Evolutionary conservation across 129 eudicot species (phyloP), one percentile per base, ranked within the genome.

Genomic region (Lactuca saligna): DNA sequence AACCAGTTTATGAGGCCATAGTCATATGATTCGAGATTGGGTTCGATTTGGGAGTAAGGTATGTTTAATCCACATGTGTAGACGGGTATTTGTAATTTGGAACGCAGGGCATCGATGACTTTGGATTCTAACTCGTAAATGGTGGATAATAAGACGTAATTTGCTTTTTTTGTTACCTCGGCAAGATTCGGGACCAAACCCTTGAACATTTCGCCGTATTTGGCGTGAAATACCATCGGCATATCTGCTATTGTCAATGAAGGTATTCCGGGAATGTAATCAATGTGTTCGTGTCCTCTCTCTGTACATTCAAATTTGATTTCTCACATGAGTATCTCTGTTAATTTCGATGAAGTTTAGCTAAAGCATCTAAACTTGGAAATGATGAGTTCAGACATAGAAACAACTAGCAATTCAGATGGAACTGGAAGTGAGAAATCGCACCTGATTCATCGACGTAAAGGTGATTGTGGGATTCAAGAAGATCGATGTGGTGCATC

Each of bases 191-290:
- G 7, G 58, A 58, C 6, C 55, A n/a, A 0, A 42, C 50, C 59
- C 79, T 65, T 20, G 0, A 64, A 1, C 70, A 58, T 29, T 35
- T 66, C 38, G 4, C 69, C 76, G 10, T 56, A 42, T 2, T 59
- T 66, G 15, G 63, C 75, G 48, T 81, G 63, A 15, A 78, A 48
- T 1, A 74, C 8, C 25, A 70, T 65, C 8, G 94, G 95, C 55
- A 89, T 78, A 48, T 89, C 88, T 34, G 69, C 67, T 46, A 86
- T 11, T 16, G 72, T 70, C 3, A 77, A 62, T 25, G 97, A 20
- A 31, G 85, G 54, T 72, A 89, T 37, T 34, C 94, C 91, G 1
- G 97, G 97, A 14, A 89, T 86, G 62, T 78, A 86, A 37, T 74
- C 68, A 12, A 89, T 57, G 17, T 12, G 17, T 14, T 76, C 83